Evolutionary conservation across 2,329 filamentous ascomycete genomes (phyloP), one percentile per base, ranked within the genome.

Genomic region (Fusarium mangiferae): DNA sequence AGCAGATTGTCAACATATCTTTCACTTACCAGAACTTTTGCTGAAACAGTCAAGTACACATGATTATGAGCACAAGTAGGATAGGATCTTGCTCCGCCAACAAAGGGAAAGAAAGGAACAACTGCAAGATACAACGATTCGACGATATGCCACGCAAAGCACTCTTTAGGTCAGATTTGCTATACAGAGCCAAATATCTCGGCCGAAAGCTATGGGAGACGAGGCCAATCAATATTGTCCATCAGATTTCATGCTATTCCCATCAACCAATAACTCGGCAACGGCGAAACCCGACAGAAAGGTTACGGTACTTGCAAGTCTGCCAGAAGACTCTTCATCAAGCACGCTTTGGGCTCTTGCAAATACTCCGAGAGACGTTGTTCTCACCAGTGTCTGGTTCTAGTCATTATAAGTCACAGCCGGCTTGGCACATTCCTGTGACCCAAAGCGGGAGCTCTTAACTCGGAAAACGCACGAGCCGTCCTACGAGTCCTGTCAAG

Each of bases 391-490:
- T 39, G 28, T 45, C 54, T 63, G 56, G 48, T 24, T 33, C n/a
- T 52, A 59, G n/a, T 38, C 41, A 45, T 45, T 15, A 36, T 49
- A 45, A 55, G 33, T 62, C 52, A 64, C 30, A 51, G 54, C 62
- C 48, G 26, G 52, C 71, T 75, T 76, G 62, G 57, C 66, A 70
- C 75, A 77, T 77, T 75, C 75, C 73, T 61, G 26, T 56, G 56
- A 30, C 39, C 46, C 52, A 33, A 63, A 59, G 58, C 49, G 41
- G 56, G 36, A 60, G 48, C 49, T 49, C 51, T 54, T 38, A 66
- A 64, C 62, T 51, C 62, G 44, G 55, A 36, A 58, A 58, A 49
- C 45, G 61, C 58, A 73, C 71, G 49, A 67, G 66, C 75, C 73
- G 44, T 55, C 39, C 42, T 65, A 61, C 36, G 44, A 74, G 38